phyloP scores from a whole-genome alignment of 257 asterid genomes.

The Hygrophila difformis region DNA sequence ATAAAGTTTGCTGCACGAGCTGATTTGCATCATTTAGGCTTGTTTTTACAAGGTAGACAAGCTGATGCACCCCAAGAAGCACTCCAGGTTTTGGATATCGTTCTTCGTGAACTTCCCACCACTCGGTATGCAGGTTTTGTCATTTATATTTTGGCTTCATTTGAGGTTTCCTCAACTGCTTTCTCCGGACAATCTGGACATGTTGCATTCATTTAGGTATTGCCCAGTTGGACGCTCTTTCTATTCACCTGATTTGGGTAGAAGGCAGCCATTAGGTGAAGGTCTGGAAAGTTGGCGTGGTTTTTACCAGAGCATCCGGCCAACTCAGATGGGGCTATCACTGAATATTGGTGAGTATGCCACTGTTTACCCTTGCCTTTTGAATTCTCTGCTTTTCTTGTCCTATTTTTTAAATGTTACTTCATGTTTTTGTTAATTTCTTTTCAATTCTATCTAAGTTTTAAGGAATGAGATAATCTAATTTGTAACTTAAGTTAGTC shows the following conservation, averaged over 20 bases:
- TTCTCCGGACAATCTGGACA: not conserved
- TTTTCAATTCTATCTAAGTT: no score
- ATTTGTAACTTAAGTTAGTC: no score
- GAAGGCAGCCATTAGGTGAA: conserved; percentile 85
- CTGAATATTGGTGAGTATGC: conserved; percentile 67
- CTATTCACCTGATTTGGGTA: conserved; percentile 69
- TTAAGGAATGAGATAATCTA: no score
- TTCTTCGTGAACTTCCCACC: conserved; percentile 84
- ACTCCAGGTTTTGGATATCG: conserved; percentile 87
- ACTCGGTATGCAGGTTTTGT: conserved; percentile 25
- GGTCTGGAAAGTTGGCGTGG: conserved; percentile 98
- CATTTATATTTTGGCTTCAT: no score
- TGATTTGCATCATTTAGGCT: conserved; percentile 79
- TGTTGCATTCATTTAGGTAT: conserved; percentile 30
- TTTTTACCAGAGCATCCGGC: conserved; percentile 91
- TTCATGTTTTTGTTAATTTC: no score
- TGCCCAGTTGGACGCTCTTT: conserved; percentile 79
- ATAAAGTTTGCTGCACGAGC: conserved; percentile 89
- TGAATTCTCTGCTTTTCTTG: no score
- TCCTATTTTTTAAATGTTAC: no score
- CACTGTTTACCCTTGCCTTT: no score
- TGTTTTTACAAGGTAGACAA: conserved; percentile 82
- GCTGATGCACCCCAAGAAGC: conserved; percentile 99
- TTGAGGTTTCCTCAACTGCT: not conserved
- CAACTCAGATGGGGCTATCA: conserved; percentile 95